Percentiles rank a stretch among this genome's conserved stretches.
phyloP scores from a whole-genome alignment of 1,139 yeast genomes.

The Saccharomycopsis hybrid region DNA sequence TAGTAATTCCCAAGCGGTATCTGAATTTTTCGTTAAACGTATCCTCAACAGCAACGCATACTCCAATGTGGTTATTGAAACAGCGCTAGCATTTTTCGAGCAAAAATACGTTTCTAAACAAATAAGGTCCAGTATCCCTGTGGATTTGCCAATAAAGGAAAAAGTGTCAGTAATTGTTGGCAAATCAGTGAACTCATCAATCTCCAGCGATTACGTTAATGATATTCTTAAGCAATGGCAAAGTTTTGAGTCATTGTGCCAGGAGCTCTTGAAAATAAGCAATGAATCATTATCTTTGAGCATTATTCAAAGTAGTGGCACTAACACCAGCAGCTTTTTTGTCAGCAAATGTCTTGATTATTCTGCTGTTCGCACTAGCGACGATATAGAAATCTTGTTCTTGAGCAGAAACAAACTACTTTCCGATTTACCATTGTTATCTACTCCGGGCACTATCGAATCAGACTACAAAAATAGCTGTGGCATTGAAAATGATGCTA shows the following conservation, averaged over 20 bases:
- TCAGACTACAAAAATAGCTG: slow-evolving; percentile 5
- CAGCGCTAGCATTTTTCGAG: slow-evolving; percentile 37
- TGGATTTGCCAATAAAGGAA: slow-evolving; percentile 27
- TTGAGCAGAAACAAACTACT: slow-evolving; percentile 22
- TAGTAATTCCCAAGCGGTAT: slow-evolving; percentile 22
- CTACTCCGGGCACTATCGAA: slow-evolving; percentile 7
- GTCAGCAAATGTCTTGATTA: slow-evolving; percentile 26
- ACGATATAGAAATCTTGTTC: slow-evolving; percentile 26
- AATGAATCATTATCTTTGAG: slow-evolving; percentile 47
- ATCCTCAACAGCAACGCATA: slow-evolving; percentile 46
- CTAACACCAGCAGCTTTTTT: slow-evolving; percentile 20
- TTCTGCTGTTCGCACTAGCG: slow-evolving; percentile 26
- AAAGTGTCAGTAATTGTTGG: slow-evolving; percentile 7
- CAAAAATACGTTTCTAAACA: slow-evolving; percentile 22
- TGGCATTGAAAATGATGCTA: slow-evolving; percentile 14
- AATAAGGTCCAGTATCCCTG: slow-evolving; percentile 2
- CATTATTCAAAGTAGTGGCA: slow-evolving; percentile 21
- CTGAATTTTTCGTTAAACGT: slow-evolving; percentile 37
- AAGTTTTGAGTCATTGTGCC: slow-evolving; percentile 56
- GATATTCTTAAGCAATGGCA: slow-evolving; percentile 44
- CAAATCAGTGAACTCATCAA: slow-evolving; percentile 8
- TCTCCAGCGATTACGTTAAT: slow-evolving; percentile 26
- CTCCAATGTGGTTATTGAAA: slow-evolving; percentile 37
- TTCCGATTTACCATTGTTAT: slow-evolving; percentile 12
- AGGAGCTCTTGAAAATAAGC: slow-evolving; percentile 54